These are phyloP conservation scores for Debaryomycetaceae sp. DNA, from an alignment of 1,139 yeast species.

Conservation along the genomic window DNA sequence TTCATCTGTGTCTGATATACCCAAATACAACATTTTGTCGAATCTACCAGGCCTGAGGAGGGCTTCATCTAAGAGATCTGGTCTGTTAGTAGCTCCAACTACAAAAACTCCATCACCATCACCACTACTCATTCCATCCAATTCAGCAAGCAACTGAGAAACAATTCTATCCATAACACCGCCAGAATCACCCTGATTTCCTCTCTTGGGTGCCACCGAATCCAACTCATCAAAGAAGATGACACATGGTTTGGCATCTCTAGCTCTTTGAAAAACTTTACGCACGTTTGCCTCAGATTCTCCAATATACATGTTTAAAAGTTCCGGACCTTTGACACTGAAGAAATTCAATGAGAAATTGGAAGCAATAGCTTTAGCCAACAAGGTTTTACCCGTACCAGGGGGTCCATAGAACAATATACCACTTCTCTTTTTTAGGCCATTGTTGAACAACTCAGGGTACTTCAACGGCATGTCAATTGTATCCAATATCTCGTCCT, in stretches of 20 bases:
- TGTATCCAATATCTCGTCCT: conserved; percentile 89
- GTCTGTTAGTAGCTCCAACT: conserved; percentile 96
- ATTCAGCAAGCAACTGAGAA: conserved; percentile 87
- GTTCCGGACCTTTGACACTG: conserved; percentile 94
- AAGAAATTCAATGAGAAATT: conserved; percentile 90
- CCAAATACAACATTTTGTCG: conserved; percentile 90
- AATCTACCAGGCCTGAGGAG: conserved; percentile 92
- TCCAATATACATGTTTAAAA: conserved; percentile 95
- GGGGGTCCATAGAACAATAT: conserved; percentile 96
- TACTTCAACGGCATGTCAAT: conserved; percentile 93
- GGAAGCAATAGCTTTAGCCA: conserved; percentile 96
- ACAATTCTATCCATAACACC: conserved; percentile 99
- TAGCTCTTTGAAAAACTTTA: conserved; percentile 85
- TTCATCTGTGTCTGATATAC: conserved; percentile 86
- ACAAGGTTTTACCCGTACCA: conserved; percentile 92
- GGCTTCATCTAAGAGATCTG: conserved; percentile 92
- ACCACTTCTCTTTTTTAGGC: conserved; percentile 91
- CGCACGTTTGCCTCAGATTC: conserved; percentile 97
- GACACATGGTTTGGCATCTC: conserved; percentile 97
- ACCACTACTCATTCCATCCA: conserved; percentile 91
- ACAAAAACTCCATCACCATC: conserved; percentile 92
- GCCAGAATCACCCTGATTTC: conserved; percentile 97
- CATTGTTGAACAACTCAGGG: conserved; percentile 83
- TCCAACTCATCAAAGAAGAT: conserved; percentile 96
- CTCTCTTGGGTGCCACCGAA: conserved; percentile 96